Percentiles rank a stretch among this genome's conserved stretches.
These are phyloP conservation scores for Trichoderma polysporum DNA, from an alignment of 2,329 filamentous ascomycete genomes.

Conservation along the genomic window DNA sequence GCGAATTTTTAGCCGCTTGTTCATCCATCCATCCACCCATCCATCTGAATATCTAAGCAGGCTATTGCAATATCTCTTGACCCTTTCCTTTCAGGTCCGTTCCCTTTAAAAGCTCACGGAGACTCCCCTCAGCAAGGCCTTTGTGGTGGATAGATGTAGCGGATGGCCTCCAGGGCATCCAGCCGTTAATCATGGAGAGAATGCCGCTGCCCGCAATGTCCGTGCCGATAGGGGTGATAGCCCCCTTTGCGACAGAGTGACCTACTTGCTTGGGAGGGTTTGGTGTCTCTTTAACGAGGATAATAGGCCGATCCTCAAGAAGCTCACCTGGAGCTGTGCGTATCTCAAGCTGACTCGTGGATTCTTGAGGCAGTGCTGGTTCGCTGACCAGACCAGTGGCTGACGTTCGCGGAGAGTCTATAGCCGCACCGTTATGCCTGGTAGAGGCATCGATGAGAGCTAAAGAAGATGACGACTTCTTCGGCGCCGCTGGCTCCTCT, in stretches of 20 bases:
- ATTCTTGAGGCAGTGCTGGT: slow-evolving; percentile 58
- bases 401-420: slow-evolving; percentile 35
- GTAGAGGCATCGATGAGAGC: slow-evolving; percentile 39
- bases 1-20: background rate
- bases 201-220: slow-evolving; percentile 32
- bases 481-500: slow-evolving; percentile 21
- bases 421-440: slow-evolving; percentile 33
- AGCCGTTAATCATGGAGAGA: slow-evolving; percentile 43
- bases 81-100: slow-evolving; percentile 39
- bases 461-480: slow-evolving; percentile 35
- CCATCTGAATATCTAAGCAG: background rate
- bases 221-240: slow-evolving; percentile 29
- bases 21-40: background rate
- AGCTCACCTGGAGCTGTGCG: slow-evolving; percentile 36
- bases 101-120: slow-evolving; percentile 51
- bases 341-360: slow-evolving; percentile 50
- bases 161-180: slow-evolving; percentile 46
- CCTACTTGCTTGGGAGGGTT: slow-evolving; percentile 24
- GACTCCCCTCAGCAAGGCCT: slow-evolving; percentile 56
- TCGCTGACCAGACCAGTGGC: slow-evolving; percentile 51
- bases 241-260: slow-evolving; percentile 31
- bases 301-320: slow-evolving; percentile 25
- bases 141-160: slow-evolving; percentile 28
- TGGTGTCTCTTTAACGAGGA: background rate
- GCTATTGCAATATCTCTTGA: slow-evolving; percentile 25